Evolutionary conservation across 2,329 filamentous ascomycete species (phyloP).

Genomic region (Cytospora schulzeri): DNA sequence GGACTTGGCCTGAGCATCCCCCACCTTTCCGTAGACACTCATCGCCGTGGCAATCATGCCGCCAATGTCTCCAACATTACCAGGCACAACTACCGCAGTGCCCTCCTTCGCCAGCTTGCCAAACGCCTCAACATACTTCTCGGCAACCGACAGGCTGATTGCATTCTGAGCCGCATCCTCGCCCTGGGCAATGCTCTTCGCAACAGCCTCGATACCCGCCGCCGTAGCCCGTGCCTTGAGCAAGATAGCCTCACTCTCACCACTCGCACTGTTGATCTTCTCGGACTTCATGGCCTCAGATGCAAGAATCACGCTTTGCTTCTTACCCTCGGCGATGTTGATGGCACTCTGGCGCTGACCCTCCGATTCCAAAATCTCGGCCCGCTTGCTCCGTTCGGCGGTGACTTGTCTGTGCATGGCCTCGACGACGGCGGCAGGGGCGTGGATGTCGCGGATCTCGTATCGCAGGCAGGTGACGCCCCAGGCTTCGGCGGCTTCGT

Average conservation of each 20-base stretch:
- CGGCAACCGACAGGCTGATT: constrained; percentile 84
- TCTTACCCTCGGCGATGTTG: constrained; percentile 97
- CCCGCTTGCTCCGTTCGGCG: constrained; percentile 93
- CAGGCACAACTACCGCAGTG: constrained; percentile 91
- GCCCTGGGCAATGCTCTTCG: constrained; percentile 72
- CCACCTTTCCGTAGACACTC: constrained; percentile 93
- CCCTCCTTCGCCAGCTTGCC: constrained; percentile 90
- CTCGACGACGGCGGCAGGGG: constrained; percentile 87
- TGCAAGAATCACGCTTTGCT: constrained; percentile 94
- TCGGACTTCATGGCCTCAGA: constrained; percentile 89
- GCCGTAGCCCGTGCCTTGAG: constrained; percentile 87
- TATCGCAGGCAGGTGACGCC: constrained; percentile 94
- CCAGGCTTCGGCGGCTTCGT: constrained; percentile 96
- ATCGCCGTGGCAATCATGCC: constrained; percentile 96
- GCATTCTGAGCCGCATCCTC: constrained; percentile 77
- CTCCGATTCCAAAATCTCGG: constrained; percentile 95
- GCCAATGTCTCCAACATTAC: constrained; percentile 94
- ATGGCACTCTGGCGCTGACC: constrained; percentile 96
- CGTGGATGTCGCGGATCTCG: constrained; percentile 98
- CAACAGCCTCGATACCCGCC: constrained; percentile 83
- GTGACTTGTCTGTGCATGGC: constrained; percentile 99
- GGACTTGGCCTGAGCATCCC: constrained; percentile 72
- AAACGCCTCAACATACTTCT: constrained; percentile 96
- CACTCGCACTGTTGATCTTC: constrained; percentile 87
- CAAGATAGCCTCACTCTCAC: constrained; percentile 92